Conservation (phyloP, 768 basidiomycete genomes). For the Lactarius hengduanensis region DNA sequence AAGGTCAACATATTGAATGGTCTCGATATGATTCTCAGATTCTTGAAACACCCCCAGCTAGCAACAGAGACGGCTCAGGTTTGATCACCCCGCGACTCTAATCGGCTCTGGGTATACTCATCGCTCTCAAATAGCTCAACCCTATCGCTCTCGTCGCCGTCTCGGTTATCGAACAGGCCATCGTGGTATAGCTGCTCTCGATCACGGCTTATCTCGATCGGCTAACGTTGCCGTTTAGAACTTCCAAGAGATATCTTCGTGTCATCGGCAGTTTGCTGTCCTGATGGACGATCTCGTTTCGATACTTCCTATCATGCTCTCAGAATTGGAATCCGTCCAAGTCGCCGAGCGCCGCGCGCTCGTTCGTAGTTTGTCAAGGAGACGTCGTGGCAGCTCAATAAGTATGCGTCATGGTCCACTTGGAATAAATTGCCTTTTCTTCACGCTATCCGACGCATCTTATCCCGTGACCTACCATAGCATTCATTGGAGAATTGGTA, state of each 20-base stretch:
- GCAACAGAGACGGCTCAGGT: not conserved
- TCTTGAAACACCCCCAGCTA: not conserved
- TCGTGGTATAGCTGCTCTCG: not conserved
- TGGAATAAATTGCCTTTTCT: accelerated
- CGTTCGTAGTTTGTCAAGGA: not conserved
- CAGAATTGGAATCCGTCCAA: not conserved
- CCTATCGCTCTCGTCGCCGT: not conserved
- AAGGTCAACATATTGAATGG: not conserved
- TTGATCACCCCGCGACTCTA: not conserved
- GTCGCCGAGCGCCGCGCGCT: not conserved
- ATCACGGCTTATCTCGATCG: not conserved
- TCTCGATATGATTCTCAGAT: not conserved
- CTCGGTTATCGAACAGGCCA: not conserved
- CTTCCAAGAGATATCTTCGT: not conserved
- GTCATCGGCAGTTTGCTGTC: not conserved
- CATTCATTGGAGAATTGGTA: not conserved
- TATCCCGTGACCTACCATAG: not conserved
- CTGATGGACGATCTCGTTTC: not conserved
- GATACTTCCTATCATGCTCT: not conserved
- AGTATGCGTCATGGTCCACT: not conserved
- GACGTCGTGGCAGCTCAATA: not conserved
- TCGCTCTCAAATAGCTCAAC: not conserved
- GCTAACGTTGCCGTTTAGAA: not conserved
- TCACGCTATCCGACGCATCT: not conserved
- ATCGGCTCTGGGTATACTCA: not conserved